Evolutionary conservation across 257 asterid species (phyloP).

Genomic region (Cordia subcordata): DNA sequence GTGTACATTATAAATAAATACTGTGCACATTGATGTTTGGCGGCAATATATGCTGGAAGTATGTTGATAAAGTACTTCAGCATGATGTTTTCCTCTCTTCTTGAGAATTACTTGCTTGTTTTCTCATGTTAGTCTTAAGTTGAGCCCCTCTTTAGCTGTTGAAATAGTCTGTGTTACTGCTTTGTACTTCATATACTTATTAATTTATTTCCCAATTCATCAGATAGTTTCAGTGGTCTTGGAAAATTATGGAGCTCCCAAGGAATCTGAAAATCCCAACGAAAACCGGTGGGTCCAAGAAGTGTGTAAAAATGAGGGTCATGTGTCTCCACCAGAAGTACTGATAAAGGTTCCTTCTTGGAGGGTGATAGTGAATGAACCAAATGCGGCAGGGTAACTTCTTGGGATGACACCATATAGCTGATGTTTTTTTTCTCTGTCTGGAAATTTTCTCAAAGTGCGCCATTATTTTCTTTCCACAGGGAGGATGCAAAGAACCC

Average conservation of each 20-base stretch:
- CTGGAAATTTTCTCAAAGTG: slow-evolving; percentile 11
- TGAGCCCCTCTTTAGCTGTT: too few species aligned
- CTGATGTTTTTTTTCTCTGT: slow-evolving; percentile 9
- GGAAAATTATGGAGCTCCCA: slow-evolving; percentile 71
- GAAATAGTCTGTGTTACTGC: too few species aligned
- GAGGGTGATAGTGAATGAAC: slow-evolving; percentile 61
- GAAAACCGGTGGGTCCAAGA: slow-evolving; percentile 55
- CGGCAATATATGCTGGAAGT: too few species aligned
- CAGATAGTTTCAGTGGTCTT: slow-evolving; percentile 96
- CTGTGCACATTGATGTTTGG: too few species aligned
- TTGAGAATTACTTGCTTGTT: too few species aligned
- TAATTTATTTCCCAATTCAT: slow-evolving; percentile 11
- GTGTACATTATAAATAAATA: too few species aligned
- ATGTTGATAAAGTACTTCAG: too few species aligned
- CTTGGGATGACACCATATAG: slow-evolving; percentile 17
- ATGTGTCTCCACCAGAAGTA: slow-evolving; percentile 38
- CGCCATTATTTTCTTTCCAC: slow-evolving; percentile 21
- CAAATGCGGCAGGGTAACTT: slow-evolving; percentile 61
- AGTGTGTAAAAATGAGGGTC: slow-evolving; percentile 65
- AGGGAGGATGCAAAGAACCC: slow-evolving; percentile 80
- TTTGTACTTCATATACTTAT: neutral
- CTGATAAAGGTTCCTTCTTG: slow-evolving; percentile 66
- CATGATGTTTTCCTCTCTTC: too few species aligned
- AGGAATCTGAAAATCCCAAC: slow-evolving; percentile 42
- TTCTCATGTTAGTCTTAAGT: too few species aligned